A percentile compares a stretch with the other conserved stretches of the same genome.
These are phyloP conservation scores for Globisporangium canariense DNA, from an alignment of 352 stramenopile species.

Conservation along the genomic window DNA sequence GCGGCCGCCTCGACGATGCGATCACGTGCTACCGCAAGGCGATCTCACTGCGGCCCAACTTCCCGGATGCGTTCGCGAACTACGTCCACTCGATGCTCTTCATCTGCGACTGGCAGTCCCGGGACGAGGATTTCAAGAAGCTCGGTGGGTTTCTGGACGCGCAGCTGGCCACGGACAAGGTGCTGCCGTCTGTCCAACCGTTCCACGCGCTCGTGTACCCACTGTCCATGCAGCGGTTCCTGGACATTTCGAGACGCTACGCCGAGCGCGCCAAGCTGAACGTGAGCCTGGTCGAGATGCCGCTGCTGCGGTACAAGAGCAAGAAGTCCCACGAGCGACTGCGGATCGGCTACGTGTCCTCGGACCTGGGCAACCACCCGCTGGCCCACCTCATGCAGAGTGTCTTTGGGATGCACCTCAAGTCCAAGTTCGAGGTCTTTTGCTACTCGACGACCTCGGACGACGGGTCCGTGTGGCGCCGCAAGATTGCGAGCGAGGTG, in stretches of 20 bases:
- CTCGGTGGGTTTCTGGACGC: conserved; percentile 29
- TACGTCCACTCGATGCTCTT: conserved; percentile 91
- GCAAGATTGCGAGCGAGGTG: conserved; percentile 76
- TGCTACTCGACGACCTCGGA: conserved; percentile 84
- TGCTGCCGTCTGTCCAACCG: conserved; percentile 87
- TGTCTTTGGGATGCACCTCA: conserved; percentile 90
- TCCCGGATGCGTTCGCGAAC: conserved; percentile 91
- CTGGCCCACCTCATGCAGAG: conserved; percentile 90
- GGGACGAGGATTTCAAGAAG: conserved; percentile 73
- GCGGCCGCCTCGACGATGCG: conserved; percentile 84
- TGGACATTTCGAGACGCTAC: conserved; percentile 74
- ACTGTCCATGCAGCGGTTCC: conserved; percentile 69
- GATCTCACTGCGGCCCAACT: conserved; percentile 85
- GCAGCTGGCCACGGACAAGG: conserved; percentile 21
- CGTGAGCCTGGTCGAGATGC: conserved; percentile 82
- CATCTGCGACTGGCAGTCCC: conserved; percentile 90
- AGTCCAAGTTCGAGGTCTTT: conserved; percentile 85
- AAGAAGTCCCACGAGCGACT: conserved; percentile 68
- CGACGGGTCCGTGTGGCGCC: conserved; percentile 80
- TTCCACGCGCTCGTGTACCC: conserved; percentile 93
- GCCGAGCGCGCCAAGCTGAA: conserved; percentile 86
- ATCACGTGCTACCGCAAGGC: conserved; percentile 93
- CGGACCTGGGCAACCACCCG: conserved; percentile 91
- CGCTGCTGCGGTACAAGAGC: conserved; percentile 60
- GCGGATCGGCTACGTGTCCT: conserved; percentile 88